These are phyloP conservation scores for Eremomyces bilateralis DNA, from an alignment of 495 filamentous ascomycete genomes.

Conservation along the genomic window DNA sequence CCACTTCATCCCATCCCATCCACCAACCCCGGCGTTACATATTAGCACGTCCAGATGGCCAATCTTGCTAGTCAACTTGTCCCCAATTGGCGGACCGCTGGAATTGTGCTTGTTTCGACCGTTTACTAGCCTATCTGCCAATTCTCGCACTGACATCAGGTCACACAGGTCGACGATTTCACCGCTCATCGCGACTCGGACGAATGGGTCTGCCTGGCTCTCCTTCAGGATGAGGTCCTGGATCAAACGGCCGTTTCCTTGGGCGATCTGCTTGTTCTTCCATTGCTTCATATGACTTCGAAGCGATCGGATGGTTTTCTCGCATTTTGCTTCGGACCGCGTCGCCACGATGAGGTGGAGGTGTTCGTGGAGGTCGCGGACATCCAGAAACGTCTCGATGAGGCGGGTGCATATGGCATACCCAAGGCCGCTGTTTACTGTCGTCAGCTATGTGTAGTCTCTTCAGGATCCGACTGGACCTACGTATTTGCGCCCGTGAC, in stretches of 20 bases:
- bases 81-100: slow-evolving; percentile 12
- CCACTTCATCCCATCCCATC: slow-evolving; percentile 68
- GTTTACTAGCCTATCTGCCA: slow-evolving; percentile 26
- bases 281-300: slow-evolving; percentile 24
- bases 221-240: no score
- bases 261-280: neutral
- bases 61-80: no score
- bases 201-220: no score
- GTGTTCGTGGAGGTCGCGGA: slow-evolving; percentile 35
- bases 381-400: slow-evolving; percentile 70
- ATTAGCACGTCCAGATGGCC: slow-evolving; percentile 61
- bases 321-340: slow-evolving; percentile 35
- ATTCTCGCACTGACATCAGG: slow-evolving; percentile 29
- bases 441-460: no score
- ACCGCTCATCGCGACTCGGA: slow-evolving; percentile 22
- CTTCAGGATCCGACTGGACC: no score
- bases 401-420: slow-evolving; percentile 70
- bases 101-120: no score
- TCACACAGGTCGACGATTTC: slow-evolving; percentile 32
- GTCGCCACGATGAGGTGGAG: slow-evolving; percentile 47
- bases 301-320: slow-evolving; percentile 32
- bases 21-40: slow-evolving; percentile 79
- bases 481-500: slow-evolving; percentile 64
- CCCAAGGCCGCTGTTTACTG: slow-evolving; percentile 66
- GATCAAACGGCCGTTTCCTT: neutral